A percentile compares a stretch with the other conserved stretches of the same genome.
phyloP scores from a whole-genome alignment of 352 stramenopile genomes.

The Globisporangium echinulatum region DNA sequence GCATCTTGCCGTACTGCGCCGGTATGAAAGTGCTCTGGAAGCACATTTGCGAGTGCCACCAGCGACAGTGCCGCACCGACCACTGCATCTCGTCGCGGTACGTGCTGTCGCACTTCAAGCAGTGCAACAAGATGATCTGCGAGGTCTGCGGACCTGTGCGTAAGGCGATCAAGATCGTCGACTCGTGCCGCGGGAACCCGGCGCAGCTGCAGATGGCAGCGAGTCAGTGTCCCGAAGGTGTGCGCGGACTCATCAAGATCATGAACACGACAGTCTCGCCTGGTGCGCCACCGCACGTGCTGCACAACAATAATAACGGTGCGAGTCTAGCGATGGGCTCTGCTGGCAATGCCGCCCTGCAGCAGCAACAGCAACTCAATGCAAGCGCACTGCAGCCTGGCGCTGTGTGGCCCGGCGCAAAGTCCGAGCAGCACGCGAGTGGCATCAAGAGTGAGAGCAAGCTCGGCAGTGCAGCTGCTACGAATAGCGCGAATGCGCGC shows the following conservation, averaged over 20 bases:
- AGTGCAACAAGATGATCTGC: constrained; percentile 90
- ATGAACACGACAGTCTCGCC: constrained; percentile 72
- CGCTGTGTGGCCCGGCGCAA: constrained; percentile 5
- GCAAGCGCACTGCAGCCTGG: constrained; percentile 2
- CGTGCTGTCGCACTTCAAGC: constrained; percentile 87
- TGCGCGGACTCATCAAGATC: constrained; percentile 82
- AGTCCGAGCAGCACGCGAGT: constrained; percentile 5
- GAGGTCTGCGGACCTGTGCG: constrained; percentile 84
- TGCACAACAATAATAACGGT: constrained; percentile 17
- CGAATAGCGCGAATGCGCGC: constrained; percentile 2
- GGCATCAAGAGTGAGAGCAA: constrained; percentile 14
- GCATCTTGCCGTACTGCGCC: constrained; percentile 76
- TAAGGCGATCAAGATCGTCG: constrained; percentile 84
- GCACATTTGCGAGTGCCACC: constrained; percentile 87
- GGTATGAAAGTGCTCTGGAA: constrained; percentile 90
- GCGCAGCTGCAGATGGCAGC: constrained; percentile 62
- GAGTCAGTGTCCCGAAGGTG: constrained; percentile 63
- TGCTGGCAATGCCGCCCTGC: neutral
- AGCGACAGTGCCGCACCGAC: constrained; percentile 80
- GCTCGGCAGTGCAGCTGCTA: neutral
- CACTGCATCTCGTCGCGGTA: constrained; percentile 87
- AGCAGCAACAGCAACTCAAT: constrained; percentile 1
- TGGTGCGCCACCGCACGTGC: constrained; percentile 6
- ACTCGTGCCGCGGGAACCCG: constrained; percentile 72
- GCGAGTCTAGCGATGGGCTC: constrained; percentile 1